Base-by-base conservation (phyloP, 106 monocot genomes). In the Platanthera guangdongensis region DNA sequence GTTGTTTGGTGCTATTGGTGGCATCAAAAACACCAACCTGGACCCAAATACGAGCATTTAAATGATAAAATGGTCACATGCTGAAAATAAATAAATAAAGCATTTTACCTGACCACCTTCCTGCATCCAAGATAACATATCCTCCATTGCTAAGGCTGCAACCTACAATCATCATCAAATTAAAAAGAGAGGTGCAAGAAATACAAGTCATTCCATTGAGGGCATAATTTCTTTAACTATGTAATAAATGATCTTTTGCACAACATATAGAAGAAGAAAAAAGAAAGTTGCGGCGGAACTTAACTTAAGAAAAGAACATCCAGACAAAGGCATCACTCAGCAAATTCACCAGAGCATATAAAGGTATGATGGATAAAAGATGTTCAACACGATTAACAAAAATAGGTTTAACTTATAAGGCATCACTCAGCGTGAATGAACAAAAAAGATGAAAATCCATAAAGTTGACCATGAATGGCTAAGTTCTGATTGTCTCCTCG, bases 21-120 rank as follows among this genome's bases (percentile, higher is more conserved):
- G 97, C 97, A 91, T 97, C 97, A 83, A 94, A 94, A 81, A 97
- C 82, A 57, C 97, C 97, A 90, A 97, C 97, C 97, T 97, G 81
- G 59, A 21, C 70, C 45, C 62, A 53, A 83, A 79, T 50, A 51
- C 67, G 12, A 80, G 52, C 21, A 75, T 68, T 71, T 81, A 21
- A 89, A 71, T 67, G 11, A 78, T 77, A 75, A 21, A 86, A n/a
- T 22, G 2, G 62, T n/a, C 3, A 54, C 21, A 71, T 51, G 19
- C 9, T 60, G 9, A 60, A 14, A 53, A 9, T 13, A 72, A 59
- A 54, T 16, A 68, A 51, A n/a, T 19, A 14, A 46, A 79, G 0
- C 16, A 80, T 4, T 81, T 79, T 88, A 97, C 93, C 93, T 97
- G 97, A 72, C 97, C 97, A 47, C 97, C 97, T 91, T 94, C 97